A percentile compares a stretch with the other conserved stretches of the same genome.
These are phyloP conservation scores for Mucor plumbeus DNA, from an alignment of 371 early-diverging fungal genomes.

Conservation along the genomic window DNA sequence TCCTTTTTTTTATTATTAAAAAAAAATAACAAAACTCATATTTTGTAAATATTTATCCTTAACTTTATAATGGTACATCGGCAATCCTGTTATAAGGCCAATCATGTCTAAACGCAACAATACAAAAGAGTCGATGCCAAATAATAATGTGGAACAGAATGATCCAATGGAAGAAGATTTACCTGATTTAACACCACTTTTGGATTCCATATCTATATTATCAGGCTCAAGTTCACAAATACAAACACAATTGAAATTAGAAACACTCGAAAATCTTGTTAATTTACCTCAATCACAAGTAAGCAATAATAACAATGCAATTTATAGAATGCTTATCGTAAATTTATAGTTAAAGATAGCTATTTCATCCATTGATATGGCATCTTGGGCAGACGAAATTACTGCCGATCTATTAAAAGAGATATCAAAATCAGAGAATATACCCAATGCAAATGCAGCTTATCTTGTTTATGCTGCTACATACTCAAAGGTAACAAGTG, in stretches of 20 bases:
- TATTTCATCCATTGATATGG: slow-evolving; percentile 11
- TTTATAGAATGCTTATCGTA: neutral
- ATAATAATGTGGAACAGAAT: neutral
- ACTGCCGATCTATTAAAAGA: slow-evolving; percentile 16
- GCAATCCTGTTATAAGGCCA: slow-evolving; percentile 4
- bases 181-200: neutral
- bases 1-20: slow-evolving; percentile 22
- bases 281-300: slow-evolving; percentile 1
- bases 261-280: neutral
- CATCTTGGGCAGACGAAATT: slow-evolving; percentile 24
- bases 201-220: slow-evolving; percentile 7
- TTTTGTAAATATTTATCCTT: neutral
- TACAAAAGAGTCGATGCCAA: neutral
- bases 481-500: slow-evolving; percentile 20
- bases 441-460: slow-evolving; percentile 6
- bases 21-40: too few species aligned
- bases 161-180: neutral
- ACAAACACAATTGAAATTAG: neutral
- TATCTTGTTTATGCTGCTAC: slow-evolving; percentile 1
- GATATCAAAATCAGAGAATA: slow-evolving; percentile 2
- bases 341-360: neutral
- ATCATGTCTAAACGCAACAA: slow-evolving; percentile 11
- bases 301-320: neutral
- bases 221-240: slow-evolving; percentile 11
- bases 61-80: neutral